These are phyloP conservation scores for Nemophila menziesii DNA, from an alignment of 257 asterid species.

Conservation along the genomic window DNA sequence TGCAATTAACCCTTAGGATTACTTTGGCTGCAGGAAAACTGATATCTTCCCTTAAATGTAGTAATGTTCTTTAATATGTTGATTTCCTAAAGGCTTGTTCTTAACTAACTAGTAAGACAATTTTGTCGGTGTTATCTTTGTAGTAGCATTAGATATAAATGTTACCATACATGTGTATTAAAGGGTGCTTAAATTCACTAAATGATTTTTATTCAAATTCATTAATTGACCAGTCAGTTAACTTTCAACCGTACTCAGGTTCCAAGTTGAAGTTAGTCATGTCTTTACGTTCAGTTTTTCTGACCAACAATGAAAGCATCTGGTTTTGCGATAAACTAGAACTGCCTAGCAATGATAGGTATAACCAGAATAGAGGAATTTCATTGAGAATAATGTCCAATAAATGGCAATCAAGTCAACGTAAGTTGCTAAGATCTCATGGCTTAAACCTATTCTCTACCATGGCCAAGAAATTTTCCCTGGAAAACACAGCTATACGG, in stretches of 20 bases:
- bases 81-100: neutral
- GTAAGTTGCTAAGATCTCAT: conserved; percentile 28
- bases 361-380: conserved; percentile 17
- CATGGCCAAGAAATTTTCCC: conserved; percentile 17
- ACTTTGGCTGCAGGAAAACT: neutral
- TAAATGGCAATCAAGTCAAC: conserved; percentile 25
- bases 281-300: conserved; percentile 42
- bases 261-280: neutral
- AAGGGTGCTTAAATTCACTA: neutral
- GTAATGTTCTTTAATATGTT: neutral
- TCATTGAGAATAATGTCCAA: conserved; percentile 21
- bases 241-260: conserved; percentile 10
- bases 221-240: neutral
- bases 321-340: conserved; percentile 25
- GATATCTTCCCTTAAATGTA: neutral
- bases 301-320: conserved; percentile 39
- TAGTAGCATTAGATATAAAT: neutral
- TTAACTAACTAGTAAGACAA: neutral
- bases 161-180: neutral
- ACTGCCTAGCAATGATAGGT: conserved; percentile 16
- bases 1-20: neutral
- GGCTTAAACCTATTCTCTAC: conserved; percentile 22
- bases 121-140: neutral
- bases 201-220: neutral
- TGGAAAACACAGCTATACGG: conserved; percentile 10